Conservation (phyloP, 1,139 yeast species). For the Candida freyschussii region DNA sequence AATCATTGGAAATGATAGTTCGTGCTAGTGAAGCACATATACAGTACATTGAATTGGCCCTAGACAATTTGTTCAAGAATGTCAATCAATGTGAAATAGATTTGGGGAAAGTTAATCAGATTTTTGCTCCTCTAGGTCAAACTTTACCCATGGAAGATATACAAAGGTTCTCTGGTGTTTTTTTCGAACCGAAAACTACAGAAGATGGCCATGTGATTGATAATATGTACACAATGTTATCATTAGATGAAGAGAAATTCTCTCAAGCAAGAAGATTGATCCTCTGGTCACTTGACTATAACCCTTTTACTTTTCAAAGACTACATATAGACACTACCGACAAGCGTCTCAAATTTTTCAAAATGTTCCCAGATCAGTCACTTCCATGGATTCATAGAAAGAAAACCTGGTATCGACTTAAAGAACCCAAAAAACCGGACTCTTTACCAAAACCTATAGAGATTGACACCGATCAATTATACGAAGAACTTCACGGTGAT, state of each 20-base stretch:
- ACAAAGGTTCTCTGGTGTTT: constrained; percentile 23
- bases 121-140: constrained; percentile 9
- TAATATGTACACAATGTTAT: constrained; percentile 14
- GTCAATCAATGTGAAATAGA: constrained; percentile 33
- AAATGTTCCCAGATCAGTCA: constrained; percentile 13
- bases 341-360: constrained; percentile 10
- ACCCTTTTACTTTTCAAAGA: constrained; percentile 17
- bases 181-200: constrained; percentile 11
- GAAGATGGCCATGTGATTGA: constrained; percentile 4
- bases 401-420: constrained; percentile 20
- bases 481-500: constrained; percentile 6
- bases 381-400: constrained; percentile 24
- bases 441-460: constrained; percentile 6
- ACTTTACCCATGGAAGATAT: constrained; percentile 21
- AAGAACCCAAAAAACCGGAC: constrained; percentile 12
- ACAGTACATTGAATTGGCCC: constrained; percentile 33
- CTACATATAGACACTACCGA: constrained; percentile 11
- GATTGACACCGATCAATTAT: constrained; percentile 11
- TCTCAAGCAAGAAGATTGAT: constrained; percentile 21
- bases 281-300: constrained; percentile 23
- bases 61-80: constrained; percentile 34
- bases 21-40: constrained; percentile 29
- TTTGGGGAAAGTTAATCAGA: constrained; percentile 19
- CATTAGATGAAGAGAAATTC: constrained; percentile 17
- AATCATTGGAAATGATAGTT: constrained; percentile 29